Evolutionary conservation across 805 yeast genomes (phyloP).

Genomic region (Schizosaccharomyces cryophilus): DNA sequence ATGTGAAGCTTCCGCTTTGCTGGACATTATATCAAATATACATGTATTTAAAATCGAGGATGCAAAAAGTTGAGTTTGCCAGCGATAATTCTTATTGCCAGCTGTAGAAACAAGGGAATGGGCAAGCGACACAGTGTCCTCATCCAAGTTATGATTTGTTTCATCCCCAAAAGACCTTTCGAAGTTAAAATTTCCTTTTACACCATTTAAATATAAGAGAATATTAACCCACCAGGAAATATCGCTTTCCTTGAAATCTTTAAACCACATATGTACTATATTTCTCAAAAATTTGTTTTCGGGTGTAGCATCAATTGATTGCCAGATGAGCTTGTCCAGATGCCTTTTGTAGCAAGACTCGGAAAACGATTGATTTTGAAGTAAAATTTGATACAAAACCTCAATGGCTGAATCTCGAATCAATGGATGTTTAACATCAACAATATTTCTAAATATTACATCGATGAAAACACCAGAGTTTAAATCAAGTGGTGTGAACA

Average conservation of each 20-base stretch:
- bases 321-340: constrained; percentile 36
- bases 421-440: constrained; percentile 4
- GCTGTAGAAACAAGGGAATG: constrained; percentile 7
- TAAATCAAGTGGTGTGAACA: background rate
- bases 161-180: background rate
- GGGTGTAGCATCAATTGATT: constrained; percentile 25
- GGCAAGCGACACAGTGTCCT: constrained; percentile 24
- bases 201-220: background rate
- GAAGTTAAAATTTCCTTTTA: background rate
- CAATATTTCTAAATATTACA: background rate
- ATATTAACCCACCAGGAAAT: constrained; percentile 28
- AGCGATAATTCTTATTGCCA: constrained; percentile 16
- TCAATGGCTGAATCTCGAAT: constrained; percentile 22
- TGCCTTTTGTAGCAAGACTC: constrained; percentile 19
- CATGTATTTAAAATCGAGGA: constrained; percentile 13
- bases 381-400: constrained; percentile 34
- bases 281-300: constrained; percentile 20
- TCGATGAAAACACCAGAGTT: background rate
- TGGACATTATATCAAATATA: background rate
- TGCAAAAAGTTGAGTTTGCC: constrained; percentile 22
- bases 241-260: constrained; percentile 21
- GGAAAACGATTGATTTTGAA: constrained; percentile 24
- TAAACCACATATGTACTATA: constrained; percentile 37
- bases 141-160: constrained; percentile 13
- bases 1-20: constrained; percentile 6